Percentiles rank a stretch among this genome's conserved stretches.
phyloP scores from a whole-genome alignment of 495 filamentous ascomycete genomes.

The Xylona heveae region DNA sequence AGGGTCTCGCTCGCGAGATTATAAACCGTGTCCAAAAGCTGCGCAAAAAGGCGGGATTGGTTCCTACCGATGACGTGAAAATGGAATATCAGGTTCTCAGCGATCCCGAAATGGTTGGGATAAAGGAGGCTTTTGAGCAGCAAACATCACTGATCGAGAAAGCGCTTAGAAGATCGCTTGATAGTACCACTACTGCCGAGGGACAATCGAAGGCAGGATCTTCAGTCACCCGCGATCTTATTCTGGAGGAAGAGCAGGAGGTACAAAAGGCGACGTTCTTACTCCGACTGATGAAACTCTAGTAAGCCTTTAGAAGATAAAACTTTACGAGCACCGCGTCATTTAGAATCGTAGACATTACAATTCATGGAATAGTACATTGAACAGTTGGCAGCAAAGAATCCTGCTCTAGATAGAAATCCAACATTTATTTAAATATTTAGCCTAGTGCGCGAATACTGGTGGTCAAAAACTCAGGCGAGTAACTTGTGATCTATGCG shows the following conservation, averaged over 20 bases:
- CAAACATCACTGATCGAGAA: slow-evolving; percentile 53
- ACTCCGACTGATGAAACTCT: slow-evolving; percentile 62
- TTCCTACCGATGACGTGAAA: slow-evolving; percentile 65
- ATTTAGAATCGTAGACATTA: too few species aligned
- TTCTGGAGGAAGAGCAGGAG: slow-evolving; percentile 75
- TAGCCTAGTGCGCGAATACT: too few species aligned
- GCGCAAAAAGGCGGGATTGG: slow-evolving; percentile 61
- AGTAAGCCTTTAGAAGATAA: too few species aligned
- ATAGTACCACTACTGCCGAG: slow-evolving; percentile 40
- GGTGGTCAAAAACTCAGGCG: too few species aligned
- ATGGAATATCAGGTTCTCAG: slow-evolving; percentile 61
- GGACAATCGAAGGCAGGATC: slow-evolving; percentile 33
- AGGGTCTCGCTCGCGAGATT: slow-evolving; percentile 62
- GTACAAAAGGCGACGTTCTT: slow-evolving; percentile 72
- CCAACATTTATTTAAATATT: too few species aligned
- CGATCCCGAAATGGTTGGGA: slow-evolving; percentile 55
- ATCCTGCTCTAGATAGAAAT: too few species aligned
- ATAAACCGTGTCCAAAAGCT: slow-evolving; percentile 66
- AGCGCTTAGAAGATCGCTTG: slow-evolving; percentile 57
- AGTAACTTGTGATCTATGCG: too few species aligned
- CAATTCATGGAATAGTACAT: too few species aligned
- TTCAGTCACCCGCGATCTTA: slow-evolving; percentile 19
- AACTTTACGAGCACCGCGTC: too few species aligned
- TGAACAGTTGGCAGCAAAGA: too few species aligned
- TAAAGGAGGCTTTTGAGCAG: slow-evolving; percentile 51